Base-by-base conservation (phyloP, 2,329 filamentous ascomycete genomes). In the Nothomitra cinnamomea region DNA sequence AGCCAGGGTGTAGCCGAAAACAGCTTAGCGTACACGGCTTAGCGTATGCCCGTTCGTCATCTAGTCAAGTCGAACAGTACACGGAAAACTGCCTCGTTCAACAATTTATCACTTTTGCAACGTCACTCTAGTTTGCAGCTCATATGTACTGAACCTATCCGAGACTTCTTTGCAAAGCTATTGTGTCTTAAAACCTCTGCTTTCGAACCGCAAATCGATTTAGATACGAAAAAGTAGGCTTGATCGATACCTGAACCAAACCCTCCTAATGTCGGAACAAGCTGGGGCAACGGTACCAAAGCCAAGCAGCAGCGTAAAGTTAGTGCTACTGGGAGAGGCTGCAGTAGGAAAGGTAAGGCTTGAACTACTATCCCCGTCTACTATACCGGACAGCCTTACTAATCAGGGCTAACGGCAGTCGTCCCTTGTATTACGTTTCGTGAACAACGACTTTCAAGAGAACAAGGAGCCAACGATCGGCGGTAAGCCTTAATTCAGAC, bases 391-490 rank as follows among this genome's bases (percentile, higher is more conserved):
- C 57, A 57, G 51, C 54, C n/a, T 53, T 43, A 49, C 56, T 58
- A 51, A 52, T 51, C n/a, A 52, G 10, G 19, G 19, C 21, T 8
- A 17, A 19, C 19, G 54, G 22, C 64, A 94, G 92, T 96, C 92
- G 51, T 98, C 92, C 47, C 82, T 98, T 56, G 92, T 98, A 58
- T 78, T 98, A 66, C 87, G 92, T 65, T 98, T 98, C 71, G 92
- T 98, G 67, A 96, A 96, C 77, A 92, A 98, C 72, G 90, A 96
- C 71, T 98, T 98, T 65, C 92, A 98, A 74, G 92, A 96, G 72
- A 96, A 96, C 72, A 96, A 96, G 76, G 92, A 98, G 69, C 92
- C 92, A 57, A 98, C 92, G 60, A 98, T 98, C 71, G 92, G 92
- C 76, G 88, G 88, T 94, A 77, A 59, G 77, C 69, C 52, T 53